Conservation (phyloP, 768 basidiomycete genomes). For the Leccinum rimulosum region DNA sequence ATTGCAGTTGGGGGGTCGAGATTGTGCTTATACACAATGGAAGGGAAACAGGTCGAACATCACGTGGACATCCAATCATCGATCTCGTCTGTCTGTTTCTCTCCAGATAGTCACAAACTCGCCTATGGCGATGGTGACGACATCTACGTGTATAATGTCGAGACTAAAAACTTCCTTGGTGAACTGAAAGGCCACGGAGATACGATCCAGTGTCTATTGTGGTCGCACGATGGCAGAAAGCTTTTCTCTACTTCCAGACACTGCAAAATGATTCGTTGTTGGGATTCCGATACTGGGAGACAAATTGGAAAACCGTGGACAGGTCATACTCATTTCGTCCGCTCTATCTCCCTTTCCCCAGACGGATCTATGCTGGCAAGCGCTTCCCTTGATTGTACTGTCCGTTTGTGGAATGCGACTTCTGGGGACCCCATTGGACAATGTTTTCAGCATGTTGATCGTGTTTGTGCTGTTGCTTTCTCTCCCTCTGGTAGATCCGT, state of each 20-base stretch:
- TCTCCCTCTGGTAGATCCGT: neutral
- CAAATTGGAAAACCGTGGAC: slow-evolving; percentile 7
- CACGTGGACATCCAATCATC: neutral
- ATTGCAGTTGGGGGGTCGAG: neutral
- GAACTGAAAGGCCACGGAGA: neutral
- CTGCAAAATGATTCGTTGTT: slow-evolving; percentile 4
- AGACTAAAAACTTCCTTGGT: neutral
- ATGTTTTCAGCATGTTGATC: neutral
- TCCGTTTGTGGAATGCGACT: slow-evolving; percentile 11
- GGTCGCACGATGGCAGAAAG: slow-evolving; percentile 13
- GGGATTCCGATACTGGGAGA: slow-evolving; percentile 2
- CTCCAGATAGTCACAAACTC: slow-evolving; percentile 4
- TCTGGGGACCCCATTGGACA: neutral
- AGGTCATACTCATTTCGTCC: slow-evolving; percentile 8
- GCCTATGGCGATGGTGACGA: neutral
- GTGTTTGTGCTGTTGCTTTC: neutral
- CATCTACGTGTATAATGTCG: neutral
- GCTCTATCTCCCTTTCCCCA: neutral
- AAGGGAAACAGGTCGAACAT: neutral
- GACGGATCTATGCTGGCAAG: slow-evolving; percentile 10
- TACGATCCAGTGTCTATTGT: neutral
- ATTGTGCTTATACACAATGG: neutral
- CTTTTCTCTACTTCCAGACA: neutral
- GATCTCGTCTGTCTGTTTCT: neutral
- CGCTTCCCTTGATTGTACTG: neutral